Evolutionary conservation across 805 yeast species (phyloP).

Genomic region (Nakazawaea ambrosiae): DNA sequence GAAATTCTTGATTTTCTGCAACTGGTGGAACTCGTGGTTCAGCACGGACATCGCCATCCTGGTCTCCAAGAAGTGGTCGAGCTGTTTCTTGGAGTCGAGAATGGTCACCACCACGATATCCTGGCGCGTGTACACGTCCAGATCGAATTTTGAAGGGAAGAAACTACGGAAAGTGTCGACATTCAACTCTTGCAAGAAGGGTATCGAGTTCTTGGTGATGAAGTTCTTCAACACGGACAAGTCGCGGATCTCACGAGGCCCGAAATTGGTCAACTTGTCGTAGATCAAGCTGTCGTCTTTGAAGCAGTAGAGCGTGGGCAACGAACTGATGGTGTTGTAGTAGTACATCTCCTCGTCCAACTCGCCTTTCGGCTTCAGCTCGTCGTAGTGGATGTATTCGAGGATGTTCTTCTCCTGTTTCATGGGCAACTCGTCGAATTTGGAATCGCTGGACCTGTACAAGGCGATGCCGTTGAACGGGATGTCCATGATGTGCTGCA

Average conservation of each 20-base stretch:
- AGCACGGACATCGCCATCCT: slow-evolving; percentile 12
- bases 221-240: slow-evolving; percentile 40
- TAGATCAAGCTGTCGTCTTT: slow-evolving; percentile 50
- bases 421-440: slow-evolving; percentile 29
- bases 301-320: slow-evolving; percentile 57
- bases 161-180: slow-evolving; percentile 27
- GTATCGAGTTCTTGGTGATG: slow-evolving; percentile 40
- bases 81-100: slow-evolving; percentile 34
- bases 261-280: slow-evolving; percentile 49
- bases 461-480: slow-evolving; percentile 49
- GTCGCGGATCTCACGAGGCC: slow-evolving; percentile 57
- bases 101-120: slow-evolving; percentile 44
- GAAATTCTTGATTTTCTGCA: slow-evolving; percentile 34
- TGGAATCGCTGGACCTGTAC: slow-evolving; percentile 41
- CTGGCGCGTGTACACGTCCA: slow-evolving; percentile 21
- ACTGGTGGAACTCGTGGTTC: slow-evolving; percentile 42
- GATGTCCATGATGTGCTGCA: slow-evolving; percentile 52
- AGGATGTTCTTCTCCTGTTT: slow-evolving; percentile 32
- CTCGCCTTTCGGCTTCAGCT: slow-evolving; percentile 20
- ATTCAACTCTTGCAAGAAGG: slow-evolving; percentile 47
- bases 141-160: slow-evolving; percentile 25
- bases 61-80: slow-evolving; percentile 18
- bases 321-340: slow-evolving; percentile 47
- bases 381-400: slow-evolving; percentile 15
- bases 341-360: slow-evolving; percentile 40